phyloP scores from a whole-genome alignment of 306 rosid genomes.

The Dicorynia guianensis region DNA sequence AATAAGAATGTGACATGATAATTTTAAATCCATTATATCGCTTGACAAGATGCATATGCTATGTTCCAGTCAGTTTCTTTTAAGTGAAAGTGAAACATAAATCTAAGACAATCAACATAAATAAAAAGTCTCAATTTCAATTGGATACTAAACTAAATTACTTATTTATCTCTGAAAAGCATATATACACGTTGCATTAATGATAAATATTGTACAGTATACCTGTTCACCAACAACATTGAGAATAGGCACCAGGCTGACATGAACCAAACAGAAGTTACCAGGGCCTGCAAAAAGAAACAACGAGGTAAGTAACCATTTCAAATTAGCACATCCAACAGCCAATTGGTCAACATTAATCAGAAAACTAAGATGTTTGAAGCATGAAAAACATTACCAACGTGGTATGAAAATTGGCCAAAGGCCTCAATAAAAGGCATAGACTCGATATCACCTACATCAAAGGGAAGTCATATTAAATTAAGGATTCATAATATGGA shows the following conservation, averaged over 20 bases:
- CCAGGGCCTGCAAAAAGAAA: constrained; percentile 59
- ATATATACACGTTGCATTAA: constrained; percentile 6
- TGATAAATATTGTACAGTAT: constrained; percentile 4
- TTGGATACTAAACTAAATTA: background rate
- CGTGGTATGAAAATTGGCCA: constrained; percentile 65
- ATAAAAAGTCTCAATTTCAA: background rate
- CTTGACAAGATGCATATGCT: constrained; percentile 12
- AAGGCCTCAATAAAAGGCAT: constrained; percentile 68
- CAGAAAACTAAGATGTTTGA: background rate
- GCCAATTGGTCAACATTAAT: background rate
- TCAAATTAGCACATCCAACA: constrained; percentile 5
- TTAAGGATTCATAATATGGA: background rate
- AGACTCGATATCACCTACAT: constrained; percentile 70
- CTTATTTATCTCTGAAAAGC: background rate
- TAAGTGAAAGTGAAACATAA: background rate
- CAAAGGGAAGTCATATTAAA: constrained; percentile 26
- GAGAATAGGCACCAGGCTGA: constrained; percentile 87
- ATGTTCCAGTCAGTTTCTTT: constrained; percentile 5
- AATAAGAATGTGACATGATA: constrained; percentile 20
- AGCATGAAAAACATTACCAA: constrained; percentile 47
- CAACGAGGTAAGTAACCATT: constrained; percentile 10
- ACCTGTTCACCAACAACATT: constrained; percentile 89
- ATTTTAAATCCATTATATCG: background rate
- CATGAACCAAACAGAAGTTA: constrained; percentile 84
- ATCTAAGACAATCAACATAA: constrained; percentile 10